Base-by-base conservation (phyloP, 2,329 filamentous ascomycete species). In the Exophiala sideris region DNA sequence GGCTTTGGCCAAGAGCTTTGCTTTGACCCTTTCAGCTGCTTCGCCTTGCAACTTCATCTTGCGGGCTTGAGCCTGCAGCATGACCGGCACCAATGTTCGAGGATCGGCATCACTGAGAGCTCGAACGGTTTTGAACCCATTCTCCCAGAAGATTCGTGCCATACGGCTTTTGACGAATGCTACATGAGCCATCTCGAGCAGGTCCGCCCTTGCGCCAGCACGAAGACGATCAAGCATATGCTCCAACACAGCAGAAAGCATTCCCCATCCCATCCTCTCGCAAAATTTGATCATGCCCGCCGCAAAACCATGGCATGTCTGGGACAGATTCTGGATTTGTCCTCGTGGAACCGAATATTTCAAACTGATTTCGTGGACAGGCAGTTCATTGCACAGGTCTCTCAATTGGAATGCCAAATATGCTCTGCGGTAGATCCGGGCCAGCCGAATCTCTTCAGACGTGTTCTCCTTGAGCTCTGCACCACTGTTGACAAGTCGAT, bases 271-370 rank as follows among this genome's bases (percentile, higher is more conserved):
- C 87, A 91, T 89, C 14, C 82, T 79, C 61, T 89, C 79, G 65
- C 87, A 91, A 65, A 91, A 91, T 61, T 88, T 89, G 56, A 91
- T 82, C 76, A 90, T 89, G 3, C 87, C 87, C 1, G 86, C 85
- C 3, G 87, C 88, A 64, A 91, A 91, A 0, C 88, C 88, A 60
- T 89, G 84, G 61, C 87, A 90, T 1, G 84, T 87, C 63, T 89
- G 86, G 2, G 86, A 82, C 1, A 91, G 75, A 16, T 78, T 87
- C 68, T 91, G 88, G 9, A 91, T 82, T 4, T 80, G 78, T 1
- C 87, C 88, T 16, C 88, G 80, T 7, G 86, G 83, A 55, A 83
- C 82, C 57, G 83, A 80, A 66, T 89, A 91, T 65, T 88, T 89
- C 12, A 77, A 76, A 21, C 87, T 84, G 24, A 91, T 85, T 2